Percentiles rank a stretch among this genome's conserved stretches.
phyloP scores from a whole-genome alignment of 768 basidiomycete species.

The Sutorius australiensis region DNA sequence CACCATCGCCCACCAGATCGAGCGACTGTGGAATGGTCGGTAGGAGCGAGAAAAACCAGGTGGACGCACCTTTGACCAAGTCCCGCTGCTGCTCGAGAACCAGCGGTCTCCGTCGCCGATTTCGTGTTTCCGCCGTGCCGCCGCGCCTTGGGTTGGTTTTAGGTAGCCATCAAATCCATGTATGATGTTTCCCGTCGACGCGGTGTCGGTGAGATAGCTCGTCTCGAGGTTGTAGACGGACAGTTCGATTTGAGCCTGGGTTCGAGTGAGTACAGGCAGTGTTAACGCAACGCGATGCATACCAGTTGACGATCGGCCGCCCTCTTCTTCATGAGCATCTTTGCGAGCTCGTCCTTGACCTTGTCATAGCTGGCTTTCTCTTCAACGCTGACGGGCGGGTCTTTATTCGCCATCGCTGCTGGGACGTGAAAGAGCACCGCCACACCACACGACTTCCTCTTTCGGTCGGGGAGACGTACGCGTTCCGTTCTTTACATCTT shows the following conservation, averaged over 20 bases:
- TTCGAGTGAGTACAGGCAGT: neutral
- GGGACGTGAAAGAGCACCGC: neutral
- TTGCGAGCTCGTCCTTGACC: slow-evolving; percentile 69
- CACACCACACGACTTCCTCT: slow-evolving; percentile 18
- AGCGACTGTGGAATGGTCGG: slow-evolving; percentile 50
- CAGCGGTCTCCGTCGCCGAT: slow-evolving; percentile 73
- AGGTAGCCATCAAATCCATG: slow-evolving; percentile 85
- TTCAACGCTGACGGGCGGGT: slow-evolving; percentile 48
- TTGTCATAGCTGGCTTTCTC: slow-evolving; percentile 69
- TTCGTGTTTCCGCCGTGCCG: slow-evolving; percentile 63
- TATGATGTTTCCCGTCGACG: slow-evolving; percentile 82
- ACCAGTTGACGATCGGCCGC: slow-evolving; percentile 76
- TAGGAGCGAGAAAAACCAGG: neutral
- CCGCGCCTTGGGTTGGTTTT: slow-evolving; percentile 58
- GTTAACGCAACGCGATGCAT: slow-evolving; percentile 17
- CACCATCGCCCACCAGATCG: slow-evolving; percentile 70
- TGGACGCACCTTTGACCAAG: slow-evolving; percentile 61
- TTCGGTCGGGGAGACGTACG: slow-evolving; percentile 25
- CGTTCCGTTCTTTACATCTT: slow-evolving; percentile 13
- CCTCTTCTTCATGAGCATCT: slow-evolving; percentile 72
- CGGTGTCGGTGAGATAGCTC: slow-evolving; percentile 73
- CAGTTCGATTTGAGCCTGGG: slow-evolving; percentile 70
- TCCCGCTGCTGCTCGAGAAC: slow-evolving; percentile 78
- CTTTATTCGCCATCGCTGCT: slow-evolving; percentile 38
- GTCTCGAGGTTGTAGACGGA: slow-evolving; percentile 78